These are phyloP conservation scores for Blastobotrys buckinghamii DNA, from an alignment of 1,139 yeast genomes.

Conservation along the genomic window DNA sequence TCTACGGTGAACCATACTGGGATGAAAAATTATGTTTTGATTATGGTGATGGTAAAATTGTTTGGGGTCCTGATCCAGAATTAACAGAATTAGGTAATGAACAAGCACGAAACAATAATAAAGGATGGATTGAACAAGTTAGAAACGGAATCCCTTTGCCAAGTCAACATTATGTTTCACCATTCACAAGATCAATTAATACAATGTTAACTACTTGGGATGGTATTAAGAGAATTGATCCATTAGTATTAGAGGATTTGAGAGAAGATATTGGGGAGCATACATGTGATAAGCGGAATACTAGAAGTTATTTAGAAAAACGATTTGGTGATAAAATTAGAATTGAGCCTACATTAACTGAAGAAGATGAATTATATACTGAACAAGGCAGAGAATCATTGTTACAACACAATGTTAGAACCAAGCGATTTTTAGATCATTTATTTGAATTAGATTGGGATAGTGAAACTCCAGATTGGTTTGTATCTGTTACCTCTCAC, in stretches of 20 bases:
- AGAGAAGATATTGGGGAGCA: slow-evolving; percentile 67
- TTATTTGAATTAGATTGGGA: slow-evolving; percentile 36
- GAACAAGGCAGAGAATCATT: slow-evolving; percentile 42
- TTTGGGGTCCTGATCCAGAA: slow-evolving; percentile 55
- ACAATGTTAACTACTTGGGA: slow-evolving; percentile 58
- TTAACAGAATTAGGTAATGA: slow-evolving; percentile 54
- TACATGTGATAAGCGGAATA: slow-evolving; percentile 57
- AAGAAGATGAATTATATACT: slow-evolving; percentile 43
- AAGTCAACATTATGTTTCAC: slow-evolving; percentile 50
- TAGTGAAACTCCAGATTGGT: slow-evolving; percentile 28
- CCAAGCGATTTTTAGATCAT: slow-evolving; percentile 44
- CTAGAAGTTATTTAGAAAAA: slow-evolving; percentile 37
- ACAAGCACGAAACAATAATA: slow-evolving; percentile 43
- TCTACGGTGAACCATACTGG: slow-evolving; percentile 57
- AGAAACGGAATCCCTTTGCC: slow-evolving; percentile 50
- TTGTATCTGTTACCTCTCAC: slow-evolving; percentile 54
- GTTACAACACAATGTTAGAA: slow-evolving; percentile 46
- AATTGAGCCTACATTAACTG: slow-evolving; percentile 44
- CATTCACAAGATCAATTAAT: slow-evolving; percentile 55
- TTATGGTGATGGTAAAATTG: slow-evolving; percentile 49
- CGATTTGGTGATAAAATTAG: slow-evolving; percentile 32
- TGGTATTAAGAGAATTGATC: slow-evolving; percentile 34
- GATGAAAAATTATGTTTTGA: slow-evolving; percentile 38
- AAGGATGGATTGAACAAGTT: slow-evolving; percentile 41
- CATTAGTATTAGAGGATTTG: slow-evolving; percentile 47